phyloP scores from a whole-genome alignment of 2,329 filamentous ascomycete species.

The Penicillium polonicum region DNA sequence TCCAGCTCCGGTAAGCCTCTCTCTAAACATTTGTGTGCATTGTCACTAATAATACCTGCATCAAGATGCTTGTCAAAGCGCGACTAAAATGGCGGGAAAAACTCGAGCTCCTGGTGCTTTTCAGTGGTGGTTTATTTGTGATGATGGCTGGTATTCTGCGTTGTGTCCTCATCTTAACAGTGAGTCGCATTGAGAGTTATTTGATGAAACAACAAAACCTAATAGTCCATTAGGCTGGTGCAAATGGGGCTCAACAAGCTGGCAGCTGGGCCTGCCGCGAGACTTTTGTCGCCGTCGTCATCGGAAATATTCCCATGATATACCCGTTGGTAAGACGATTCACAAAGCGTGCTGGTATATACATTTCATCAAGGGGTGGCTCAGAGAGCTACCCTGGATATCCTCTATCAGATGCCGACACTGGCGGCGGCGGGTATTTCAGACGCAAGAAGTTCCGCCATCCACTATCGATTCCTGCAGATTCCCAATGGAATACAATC shows the following conservation, averaged over 20 bases:
- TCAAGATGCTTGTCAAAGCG: conserved; percentile 55
- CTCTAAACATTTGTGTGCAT: not conserved
- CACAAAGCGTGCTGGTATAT: conserved; percentile 27
- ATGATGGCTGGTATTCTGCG: conserved; percentile 56
- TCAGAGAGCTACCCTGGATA: conserved; percentile 27
- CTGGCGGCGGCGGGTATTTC: conserved; percentile 8
- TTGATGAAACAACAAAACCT: not conserved
- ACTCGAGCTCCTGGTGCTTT: conserved; percentile 53
- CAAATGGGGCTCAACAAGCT: conserved; percentile 42
- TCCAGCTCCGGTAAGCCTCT: conserved; percentile 50
- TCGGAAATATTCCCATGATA: conserved; percentile 47
- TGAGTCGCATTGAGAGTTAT: conserved; percentile 15
- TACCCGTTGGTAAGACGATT: conserved; percentile 37
- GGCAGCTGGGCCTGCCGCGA: conserved; percentile 48
- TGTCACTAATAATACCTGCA: not conserved
- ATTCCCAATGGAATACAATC: conserved; percentile 32
- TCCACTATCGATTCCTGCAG: conserved; percentile 31
- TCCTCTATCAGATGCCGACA: conserved; percentile 23
- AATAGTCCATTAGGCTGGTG: conserved; percentile 27
- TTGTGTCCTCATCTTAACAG: conserved; percentile 52
- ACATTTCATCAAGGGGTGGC: conserved; percentile 21
- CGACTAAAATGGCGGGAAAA: conserved; percentile 53
- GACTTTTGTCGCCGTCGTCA: conserved; percentile 47
- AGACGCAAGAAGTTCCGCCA: conserved; percentile 32
- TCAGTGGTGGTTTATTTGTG: conserved; percentile 57